Evolutionary conservation across 257 asterid species (phyloP).

Genomic region (Galeopsis tetrahit): DNA sequence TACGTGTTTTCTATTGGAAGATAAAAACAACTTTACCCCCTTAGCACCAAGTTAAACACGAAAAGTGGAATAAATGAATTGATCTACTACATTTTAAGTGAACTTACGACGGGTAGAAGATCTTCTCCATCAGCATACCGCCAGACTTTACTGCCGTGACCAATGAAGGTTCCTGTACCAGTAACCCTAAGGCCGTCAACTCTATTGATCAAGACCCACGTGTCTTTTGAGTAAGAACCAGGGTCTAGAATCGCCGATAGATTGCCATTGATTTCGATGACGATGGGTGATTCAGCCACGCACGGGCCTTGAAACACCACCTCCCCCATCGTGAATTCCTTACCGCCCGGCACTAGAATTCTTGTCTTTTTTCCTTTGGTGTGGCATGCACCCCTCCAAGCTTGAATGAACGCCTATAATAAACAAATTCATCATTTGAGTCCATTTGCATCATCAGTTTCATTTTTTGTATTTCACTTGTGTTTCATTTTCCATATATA

Average conservation of each 20-base stretch:
- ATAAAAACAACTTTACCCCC: too few species aligned
- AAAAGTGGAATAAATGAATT: too few species aligned
- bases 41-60: too few species aligned
- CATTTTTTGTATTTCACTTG: too few species aligned
- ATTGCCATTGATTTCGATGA: constrained; percentile 58
- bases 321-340: constrained; percentile 47
- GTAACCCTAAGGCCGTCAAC: constrained; percentile 45
- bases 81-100: too few species aligned
- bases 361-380: constrained; percentile 42
- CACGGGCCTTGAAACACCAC: constrained; percentile 65
- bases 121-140: constrained; percentile 27
- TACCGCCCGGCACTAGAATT: constrained; percentile 52
- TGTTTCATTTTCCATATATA: too few species aligned
- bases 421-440: too few species aligned
- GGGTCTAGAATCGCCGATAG: constrained; percentile 50
- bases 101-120: constrained; percentile 59
- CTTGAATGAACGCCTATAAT: constrained; percentile 49
- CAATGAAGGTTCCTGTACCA: constrained; percentile 75
- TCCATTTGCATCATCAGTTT: not conserved
- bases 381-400: constrained; percentile 67
- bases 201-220: constrained; percentile 51
- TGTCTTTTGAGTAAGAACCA: constrained; percentile 37
- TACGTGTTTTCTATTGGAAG: too few species aligned
- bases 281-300: constrained; percentile 39
- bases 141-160: constrained; percentile 49